These are phyloP conservation scores for Hylodesmum podocarpum DNA, from an alignment of 306 rosid species.

Conservation along the genomic window DNA sequence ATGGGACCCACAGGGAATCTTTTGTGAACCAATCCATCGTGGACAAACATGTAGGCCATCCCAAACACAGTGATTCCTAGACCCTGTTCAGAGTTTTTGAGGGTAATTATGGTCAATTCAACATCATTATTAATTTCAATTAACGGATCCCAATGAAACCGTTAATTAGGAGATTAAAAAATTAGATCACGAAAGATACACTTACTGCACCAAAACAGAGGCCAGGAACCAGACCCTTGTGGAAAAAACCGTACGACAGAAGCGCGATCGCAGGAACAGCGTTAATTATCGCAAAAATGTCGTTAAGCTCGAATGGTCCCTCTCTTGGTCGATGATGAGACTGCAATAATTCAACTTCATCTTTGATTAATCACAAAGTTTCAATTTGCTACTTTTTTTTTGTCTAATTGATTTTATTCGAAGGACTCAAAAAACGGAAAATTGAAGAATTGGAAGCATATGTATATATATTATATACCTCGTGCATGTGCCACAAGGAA, in stretches of 20 bases:
- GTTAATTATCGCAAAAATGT: slow-evolving; percentile 80
- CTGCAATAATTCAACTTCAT: slow-evolving; percentile 46
- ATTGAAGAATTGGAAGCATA: slow-evolving; percentile 6
- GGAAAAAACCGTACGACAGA: slow-evolving; percentile 77
- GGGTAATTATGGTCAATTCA: slow-evolving; percentile 38
- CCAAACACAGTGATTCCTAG: slow-evolving; percentile 97
- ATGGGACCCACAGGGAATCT: slow-evolving; percentile 99
- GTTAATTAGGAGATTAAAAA: slow-evolving; percentile 28
- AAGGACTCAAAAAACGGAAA: background rate
- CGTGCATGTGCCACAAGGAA: slow-evolving; percentile 48
- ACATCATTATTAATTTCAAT: background rate
- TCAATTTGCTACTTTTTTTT: background rate
- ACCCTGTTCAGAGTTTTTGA: slow-evolving; percentile 45
- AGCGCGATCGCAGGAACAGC: slow-evolving; percentile 93
- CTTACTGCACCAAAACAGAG: slow-evolving; percentile 94
- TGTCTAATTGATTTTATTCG: background rate
- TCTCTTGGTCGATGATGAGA: slow-evolving; percentile 97
- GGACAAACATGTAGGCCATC: slow-evolving; percentile 98
- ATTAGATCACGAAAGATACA: slow-evolving; percentile 36
- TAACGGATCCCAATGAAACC: slow-evolving; percentile 40
- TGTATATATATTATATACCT: too few species aligned
- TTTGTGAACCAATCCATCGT: slow-evolving; percentile 90
- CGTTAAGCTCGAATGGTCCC: slow-evolving; percentile 94
- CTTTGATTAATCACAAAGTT: background rate
- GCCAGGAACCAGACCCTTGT: slow-evolving; percentile 89